Evolutionary conservation across 805 yeast species (phyloP), one percentile per base, ranked within the genome.

Genomic region (Ogataea trehalophila): DNA sequence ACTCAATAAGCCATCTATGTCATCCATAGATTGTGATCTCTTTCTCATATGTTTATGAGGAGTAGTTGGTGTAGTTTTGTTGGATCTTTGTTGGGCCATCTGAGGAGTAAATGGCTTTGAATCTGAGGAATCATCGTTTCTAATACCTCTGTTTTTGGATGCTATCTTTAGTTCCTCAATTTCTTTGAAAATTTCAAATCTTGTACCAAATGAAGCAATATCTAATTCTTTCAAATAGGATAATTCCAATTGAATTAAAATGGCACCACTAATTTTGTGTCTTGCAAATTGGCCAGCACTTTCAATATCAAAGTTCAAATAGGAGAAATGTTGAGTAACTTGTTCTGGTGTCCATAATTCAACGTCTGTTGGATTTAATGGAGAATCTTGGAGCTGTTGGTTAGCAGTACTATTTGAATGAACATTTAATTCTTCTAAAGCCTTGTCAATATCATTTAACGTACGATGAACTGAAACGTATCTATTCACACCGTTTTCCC

Each of bases 171-270:
- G 69, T 35, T 81, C 77, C 63, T 88, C 95, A 57, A 94, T 92
- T 62, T 88, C 96, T 61, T 89, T 90, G 66, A 81, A 83, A 41
- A 94, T 80, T 64, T 91, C 97, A 67, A 90, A 94, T 53, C 99
- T 77, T 0, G 97, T 91, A 26, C 99, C 99, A 70, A 94, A 94
- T 4, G 96, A 87, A 42, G 80, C 75, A 44, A 94, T 92, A 47
- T 91, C 99, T 48, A 94, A 72, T 66, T 94, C 99, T 63, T 92
- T 94, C 59, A 94, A 74, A 59, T 87, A 87, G 1, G 88, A 77
- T 51, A 92, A 73, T 59, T 92, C 97, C 52, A 94, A 74, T 66
- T 91, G 95, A 45, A 94, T 72, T 40, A 94, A 68, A 45, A 94
- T 92, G 6, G 80, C 71, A 29, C 99, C 99, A 1, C 91, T 84